A percentile compares a stretch with the other conserved stretches of the same genome.
These are phyloP conservation scores for Beauveria sp. DNA, from an alignment of 2,329 filamentous ascomycete genomes.

Conservation along the genomic window DNA sequence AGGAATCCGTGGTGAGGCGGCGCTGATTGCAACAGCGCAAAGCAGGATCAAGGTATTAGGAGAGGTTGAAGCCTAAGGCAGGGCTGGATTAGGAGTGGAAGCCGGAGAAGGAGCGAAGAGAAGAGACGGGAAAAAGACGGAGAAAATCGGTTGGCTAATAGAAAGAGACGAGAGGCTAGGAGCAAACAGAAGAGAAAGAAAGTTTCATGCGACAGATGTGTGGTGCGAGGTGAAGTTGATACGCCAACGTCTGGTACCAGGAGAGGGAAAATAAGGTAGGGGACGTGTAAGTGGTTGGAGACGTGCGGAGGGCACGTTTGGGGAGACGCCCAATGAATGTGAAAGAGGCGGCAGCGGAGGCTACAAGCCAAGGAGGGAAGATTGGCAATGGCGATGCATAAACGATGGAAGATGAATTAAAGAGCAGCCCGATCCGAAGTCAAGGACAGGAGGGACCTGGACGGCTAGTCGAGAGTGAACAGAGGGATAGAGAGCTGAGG, in stretches of 20 bases:
- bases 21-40: conserved; percentile 2
- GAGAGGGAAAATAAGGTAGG: neutral
- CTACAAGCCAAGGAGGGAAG: neutral
- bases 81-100: neutral
- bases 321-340: neutral
- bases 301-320: neutral
- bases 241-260: conserved; percentile 1
- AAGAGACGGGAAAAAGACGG: neutral
- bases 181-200: neutral
- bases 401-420: neutral
- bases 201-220: neutral
- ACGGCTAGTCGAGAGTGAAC: neutral
- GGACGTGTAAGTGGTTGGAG: conserved; percentile 11
- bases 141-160: neutral
- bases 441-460: neutral
- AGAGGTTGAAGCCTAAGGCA: neutral
- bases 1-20: neutral
- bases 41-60: neutral
- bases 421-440: neutral
- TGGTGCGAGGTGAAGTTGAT: conserved; percentile 1
- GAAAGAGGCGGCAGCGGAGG: neutral
- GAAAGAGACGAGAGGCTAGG: neutral
- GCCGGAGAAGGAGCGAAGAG: neutral
- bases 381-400: neutral
- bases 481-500: neutral